These are phyloP conservation scores for Acacia melanoxylon DNA, from an alignment of 306 rosid genomes.

Conservation along the genomic window DNA sequence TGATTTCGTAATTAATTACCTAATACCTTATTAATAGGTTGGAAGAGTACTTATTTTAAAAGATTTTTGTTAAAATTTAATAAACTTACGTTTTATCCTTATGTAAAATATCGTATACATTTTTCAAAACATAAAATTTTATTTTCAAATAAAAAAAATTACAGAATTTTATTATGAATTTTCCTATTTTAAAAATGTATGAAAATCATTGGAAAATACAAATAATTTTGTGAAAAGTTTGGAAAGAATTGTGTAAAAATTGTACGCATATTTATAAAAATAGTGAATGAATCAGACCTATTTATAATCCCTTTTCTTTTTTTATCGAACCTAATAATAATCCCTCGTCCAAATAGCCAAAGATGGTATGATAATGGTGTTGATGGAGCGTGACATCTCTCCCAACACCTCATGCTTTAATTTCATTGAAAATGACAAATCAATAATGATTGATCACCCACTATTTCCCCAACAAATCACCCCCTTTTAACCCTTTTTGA, in stretches of 20 bases:
- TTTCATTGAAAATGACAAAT: not conserved
- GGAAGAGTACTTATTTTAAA: not conserved
- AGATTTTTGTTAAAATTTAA: not conserved
- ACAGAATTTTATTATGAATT: not conserved
- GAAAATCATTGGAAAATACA: not conserved
- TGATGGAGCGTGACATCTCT: not conserved
- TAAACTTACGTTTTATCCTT: not conserved
- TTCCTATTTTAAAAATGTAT: not conserved
- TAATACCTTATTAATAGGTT: no score
- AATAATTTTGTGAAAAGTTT: not conserved
- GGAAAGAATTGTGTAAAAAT: no score
- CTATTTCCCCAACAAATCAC: not conserved
- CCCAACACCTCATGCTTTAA: not conserved
- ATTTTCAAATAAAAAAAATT: not conserved
- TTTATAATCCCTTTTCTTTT: not conserved
- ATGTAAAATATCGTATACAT: not conserved
- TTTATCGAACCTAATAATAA: no score
- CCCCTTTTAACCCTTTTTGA: not conserved
- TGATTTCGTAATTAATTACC: no score
- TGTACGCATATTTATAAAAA: not conserved
- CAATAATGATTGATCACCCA: not conserved
- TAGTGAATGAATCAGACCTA: not conserved
- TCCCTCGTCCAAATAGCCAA: not conserved
- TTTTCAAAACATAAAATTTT: not conserved
- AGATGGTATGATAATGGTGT: not conserved